A percentile compares a stretch with the other conserved stretches of the same genome.
Evolutionary conservation across 306 rosid species (phyloP).

Genomic region (Cotoneaster glaucophyllus): DNA sequence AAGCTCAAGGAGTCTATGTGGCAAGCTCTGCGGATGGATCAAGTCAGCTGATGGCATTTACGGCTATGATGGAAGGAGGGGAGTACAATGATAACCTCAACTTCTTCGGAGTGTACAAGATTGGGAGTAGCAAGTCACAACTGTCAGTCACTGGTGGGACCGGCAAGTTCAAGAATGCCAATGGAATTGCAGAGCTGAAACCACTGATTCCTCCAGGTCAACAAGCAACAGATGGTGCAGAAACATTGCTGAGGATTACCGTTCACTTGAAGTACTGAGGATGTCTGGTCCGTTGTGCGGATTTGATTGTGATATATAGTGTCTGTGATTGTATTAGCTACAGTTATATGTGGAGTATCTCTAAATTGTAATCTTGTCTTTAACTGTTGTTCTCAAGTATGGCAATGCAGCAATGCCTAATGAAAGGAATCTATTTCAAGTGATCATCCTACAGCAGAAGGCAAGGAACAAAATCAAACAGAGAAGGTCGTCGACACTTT

Average conservation of each 20-base stretch:
- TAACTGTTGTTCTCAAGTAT: background rate
- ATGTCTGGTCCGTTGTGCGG: slow-evolving; percentile 5
- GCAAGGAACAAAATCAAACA: background rate
- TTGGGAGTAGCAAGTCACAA: slow-evolving; percentile 68
- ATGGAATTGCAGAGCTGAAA: slow-evolving; percentile 71
- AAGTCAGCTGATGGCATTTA: slow-evolving; percentile 83
- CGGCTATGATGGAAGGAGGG: slow-evolving; percentile 88
- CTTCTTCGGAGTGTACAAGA: slow-evolving; percentile 71
- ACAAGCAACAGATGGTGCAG: slow-evolving; percentile 74
- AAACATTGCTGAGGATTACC: slow-evolving; percentile 71
- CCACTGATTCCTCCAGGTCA: slow-evolving; percentile 90
- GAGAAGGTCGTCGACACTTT: background rate
- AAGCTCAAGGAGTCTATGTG: slow-evolving; percentile 82
- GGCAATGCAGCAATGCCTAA: background rate
- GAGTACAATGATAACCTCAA: slow-evolving; percentile 82
- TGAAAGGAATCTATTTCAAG: background rate
- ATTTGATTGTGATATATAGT: background rate
- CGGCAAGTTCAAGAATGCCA: slow-evolving; percentile 82
- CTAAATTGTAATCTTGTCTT: slow-evolving; percentile 7
- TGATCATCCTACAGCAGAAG: background rate
- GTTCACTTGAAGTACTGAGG: slow-evolving; percentile 52
- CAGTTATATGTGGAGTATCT: background rate
- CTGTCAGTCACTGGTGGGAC: slow-evolving; percentile 77
- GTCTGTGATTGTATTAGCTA: background rate
- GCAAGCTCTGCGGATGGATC: slow-evolving; percentile 92